A percentile compares a stretch with the other conserved stretches of the same genome.
These are phyloP conservation scores for Cytospora chrysosperma DNA, from an alignment of 2,329 filamentous ascomycete species.

Conservation along the genomic window DNA sequence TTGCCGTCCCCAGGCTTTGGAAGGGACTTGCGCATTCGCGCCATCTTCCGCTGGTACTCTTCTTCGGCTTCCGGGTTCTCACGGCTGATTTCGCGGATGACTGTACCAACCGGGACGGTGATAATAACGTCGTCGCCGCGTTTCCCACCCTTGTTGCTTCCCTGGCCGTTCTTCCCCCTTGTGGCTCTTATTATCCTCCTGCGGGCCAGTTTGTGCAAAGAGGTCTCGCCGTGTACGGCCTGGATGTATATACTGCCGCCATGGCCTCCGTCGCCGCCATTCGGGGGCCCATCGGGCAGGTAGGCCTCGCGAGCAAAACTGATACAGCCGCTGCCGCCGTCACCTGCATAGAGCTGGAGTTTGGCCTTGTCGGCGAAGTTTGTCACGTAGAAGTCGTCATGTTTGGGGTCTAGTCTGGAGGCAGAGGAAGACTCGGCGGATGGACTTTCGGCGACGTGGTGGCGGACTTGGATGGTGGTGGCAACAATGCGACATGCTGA, in stretches of 20 bases:
- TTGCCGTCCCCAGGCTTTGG: constrained; percentile 20
- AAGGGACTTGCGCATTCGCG: constrained; percentile 26
- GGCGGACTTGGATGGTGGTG: constrained; percentile 30
- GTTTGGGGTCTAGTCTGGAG: constrained; percentile 73
- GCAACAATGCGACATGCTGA: constrained; percentile 30
- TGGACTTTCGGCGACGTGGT: constrained; percentile 30
- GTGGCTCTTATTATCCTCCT: constrained; percentile 72
- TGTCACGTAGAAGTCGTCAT: constrained; percentile 79
- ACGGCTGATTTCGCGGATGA: constrained; percentile 79
- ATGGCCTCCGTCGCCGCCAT: constrained; percentile 90
- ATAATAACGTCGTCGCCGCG: constrained; percentile 85
- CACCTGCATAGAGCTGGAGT: constrained; percentile 73
- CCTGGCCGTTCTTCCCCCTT: constrained; percentile 74
- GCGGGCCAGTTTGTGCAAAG: constrained; percentile 84
- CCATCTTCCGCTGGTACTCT: constrained; percentile 36
- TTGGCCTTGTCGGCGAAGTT: constrained; percentile 86
- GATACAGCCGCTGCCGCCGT: constrained; percentile 88
- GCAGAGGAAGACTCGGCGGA: constrained; percentile 35
- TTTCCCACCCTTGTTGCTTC: constrained; percentile 70
- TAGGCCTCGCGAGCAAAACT: constrained; percentile 93
- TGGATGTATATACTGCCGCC: constrained; percentile 95
- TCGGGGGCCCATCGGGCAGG: constrained; percentile 82
- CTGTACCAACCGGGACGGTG: constrained; percentile 87
- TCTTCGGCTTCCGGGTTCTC: constrained; percentile 75
- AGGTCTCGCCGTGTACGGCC: constrained; percentile 86